Evolutionary conservation across 1,284 basidiomycete species (phyloP).

Genomic region (Pseudozyma flocculosa): DNA sequence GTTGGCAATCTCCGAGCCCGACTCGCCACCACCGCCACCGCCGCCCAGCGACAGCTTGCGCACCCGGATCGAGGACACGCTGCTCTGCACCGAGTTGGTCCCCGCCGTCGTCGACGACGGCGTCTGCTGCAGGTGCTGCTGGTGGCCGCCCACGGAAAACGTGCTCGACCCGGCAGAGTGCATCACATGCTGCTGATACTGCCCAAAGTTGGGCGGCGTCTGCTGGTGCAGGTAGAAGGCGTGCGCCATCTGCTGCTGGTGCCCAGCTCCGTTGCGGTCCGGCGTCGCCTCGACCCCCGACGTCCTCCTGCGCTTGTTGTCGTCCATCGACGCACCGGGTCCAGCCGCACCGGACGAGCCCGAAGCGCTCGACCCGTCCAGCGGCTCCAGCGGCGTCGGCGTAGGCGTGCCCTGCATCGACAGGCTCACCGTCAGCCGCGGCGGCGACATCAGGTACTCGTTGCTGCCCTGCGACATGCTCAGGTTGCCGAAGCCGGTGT

Average conservation of each 20-base stretch:
- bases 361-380: too few relatives aligned
- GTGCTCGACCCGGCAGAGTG: constrained; percentile 34
- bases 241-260: constrained; percentile 1
- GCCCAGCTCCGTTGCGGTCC: constrained; percentile 17
- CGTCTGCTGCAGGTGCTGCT: constrained; percentile 20
- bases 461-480: constrained; percentile 7
- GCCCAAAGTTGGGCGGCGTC: constrained; percentile 37
- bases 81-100: constrained; percentile 19
- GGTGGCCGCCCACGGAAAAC: constrained; percentile 6
- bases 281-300: constrained; percentile 25
- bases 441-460: constrained; percentile 51
- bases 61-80: constrained; percentile 18
- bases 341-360: too few relatives aligned
- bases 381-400: constrained; percentile 5
- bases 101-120: constrained; percentile 12
- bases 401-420: constrained; percentile 18
- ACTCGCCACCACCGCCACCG: constrained; percentile 3
- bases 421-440: constrained; percentile 46
- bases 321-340: constrained; percentile 16
- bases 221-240: constrained; percentile 34
- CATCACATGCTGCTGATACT: constrained; percentile 29
- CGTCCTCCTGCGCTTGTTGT: constrained; percentile 42
- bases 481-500: constrained; percentile 8
- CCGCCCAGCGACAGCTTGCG: constrained; percentile 29
- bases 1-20: constrained; percentile 27